These are phyloP conservation scores for Cornus florida DNA, from an alignment of 148 eudicot genomes.

Conservation along the genomic window DNA sequence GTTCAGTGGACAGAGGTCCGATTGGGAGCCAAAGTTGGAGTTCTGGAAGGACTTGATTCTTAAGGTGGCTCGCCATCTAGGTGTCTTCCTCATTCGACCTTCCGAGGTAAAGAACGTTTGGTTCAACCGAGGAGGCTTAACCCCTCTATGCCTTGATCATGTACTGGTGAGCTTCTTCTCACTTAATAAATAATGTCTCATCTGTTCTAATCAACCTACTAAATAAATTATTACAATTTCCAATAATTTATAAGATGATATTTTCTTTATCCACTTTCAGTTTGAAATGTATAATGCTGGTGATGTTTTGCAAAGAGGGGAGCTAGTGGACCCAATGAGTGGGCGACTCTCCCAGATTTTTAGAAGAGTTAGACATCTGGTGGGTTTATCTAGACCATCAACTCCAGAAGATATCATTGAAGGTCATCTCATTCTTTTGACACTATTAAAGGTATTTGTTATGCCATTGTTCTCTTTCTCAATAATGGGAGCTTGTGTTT, in stretches of 20 bases:
- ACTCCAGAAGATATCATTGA: slow-evolving; percentile 30
- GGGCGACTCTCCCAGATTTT: slow-evolving; percentile 47
- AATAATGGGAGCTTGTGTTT: neutral
- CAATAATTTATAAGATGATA: neutral
- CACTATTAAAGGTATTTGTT: slow-evolving; percentile 50
- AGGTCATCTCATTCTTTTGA: slow-evolving; percentile 50
- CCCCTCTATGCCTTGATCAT: slow-evolving; percentile 71
- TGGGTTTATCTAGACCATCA: slow-evolving; percentile 34
- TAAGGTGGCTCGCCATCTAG: slow-evolving; percentile 52
- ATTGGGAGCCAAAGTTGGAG: slow-evolving; percentile 64
- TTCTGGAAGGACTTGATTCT: slow-evolving; percentile 87
- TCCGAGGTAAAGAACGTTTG: slow-evolving; percentile 49
- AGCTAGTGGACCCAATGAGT: slow-evolving; percentile 50
- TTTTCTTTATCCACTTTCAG: slow-evolving; percentile 29
- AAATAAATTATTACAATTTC: neutral
- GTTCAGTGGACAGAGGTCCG: slow-evolving; percentile 83
- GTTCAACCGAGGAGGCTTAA: slow-evolving; percentile 72
- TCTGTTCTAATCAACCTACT: no score
- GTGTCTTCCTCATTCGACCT: slow-evolving; percentile 53
- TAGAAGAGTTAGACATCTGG: slow-evolving; percentile 34
- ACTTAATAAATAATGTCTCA: no score
- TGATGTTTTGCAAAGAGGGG: slow-evolving; percentile 39
- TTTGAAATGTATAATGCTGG: slow-evolving; percentile 80
- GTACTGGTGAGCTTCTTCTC: slow-evolving; percentile 51
- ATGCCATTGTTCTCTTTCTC: neutral